These are phyloP conservation scores for Rheum nobile DNA, from an alignment of 148 eudicot species.

Conservation along the genomic window DNA sequence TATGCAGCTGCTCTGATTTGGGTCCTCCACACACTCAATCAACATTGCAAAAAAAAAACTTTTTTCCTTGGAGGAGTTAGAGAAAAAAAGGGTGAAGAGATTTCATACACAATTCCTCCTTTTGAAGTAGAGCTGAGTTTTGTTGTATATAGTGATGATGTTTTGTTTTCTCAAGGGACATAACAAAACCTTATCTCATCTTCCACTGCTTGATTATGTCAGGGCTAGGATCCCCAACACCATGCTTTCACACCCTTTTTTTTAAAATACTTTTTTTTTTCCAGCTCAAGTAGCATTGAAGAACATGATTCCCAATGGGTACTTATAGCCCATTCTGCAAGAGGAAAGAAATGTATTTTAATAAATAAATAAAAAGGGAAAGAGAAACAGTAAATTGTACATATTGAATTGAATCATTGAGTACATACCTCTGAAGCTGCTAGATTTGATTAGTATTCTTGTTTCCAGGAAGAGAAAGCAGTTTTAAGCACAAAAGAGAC, in stretches of 20 bases:
- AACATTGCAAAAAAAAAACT: not conserved
- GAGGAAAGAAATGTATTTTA: not conserved
- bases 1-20: constrained; percentile 1
- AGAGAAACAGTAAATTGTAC: not conserved
- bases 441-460: not conserved
- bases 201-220: constrained; percentile 5
- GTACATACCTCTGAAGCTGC: not conserved
- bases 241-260: not conserved
- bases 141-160: not conserved
- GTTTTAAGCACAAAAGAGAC: not conserved
- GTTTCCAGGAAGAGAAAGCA: constrained; percentile 4
- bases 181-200: constrained; percentile 7
- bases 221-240: constrained; percentile 7
- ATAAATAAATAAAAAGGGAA: not conserved
- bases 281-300: not conserved
- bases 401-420: not conserved
- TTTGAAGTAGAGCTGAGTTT: not conserved
- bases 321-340: constrained; percentile 1
- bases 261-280: not conserved
- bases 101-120: not conserved
- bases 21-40: not conserved
- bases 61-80: not conserved
- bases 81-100: not conserved
- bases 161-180: not conserved
- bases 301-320: constrained; percentile 7